Evolutionary conservation across 306 rosid genomes (phyloP).

Genomic region (Notholithocarpus densiflorus): DNA sequence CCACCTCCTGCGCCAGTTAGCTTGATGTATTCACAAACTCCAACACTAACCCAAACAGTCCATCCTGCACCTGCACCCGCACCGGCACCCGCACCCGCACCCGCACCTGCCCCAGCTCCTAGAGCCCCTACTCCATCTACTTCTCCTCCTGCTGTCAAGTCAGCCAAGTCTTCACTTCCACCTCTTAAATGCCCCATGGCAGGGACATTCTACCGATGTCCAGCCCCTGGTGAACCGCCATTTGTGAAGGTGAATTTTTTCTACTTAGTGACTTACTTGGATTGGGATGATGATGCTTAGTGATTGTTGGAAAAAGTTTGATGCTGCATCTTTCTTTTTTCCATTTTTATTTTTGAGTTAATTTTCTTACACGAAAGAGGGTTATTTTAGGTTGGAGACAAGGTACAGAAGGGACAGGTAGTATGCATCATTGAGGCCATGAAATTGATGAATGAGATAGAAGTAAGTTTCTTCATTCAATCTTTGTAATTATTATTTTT

Average conservation of each 20-base stretch:
- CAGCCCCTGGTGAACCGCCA: conserved; percentile 69
- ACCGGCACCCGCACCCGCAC: conserved; percentile 25
- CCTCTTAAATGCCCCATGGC: conserved; percentile 76
- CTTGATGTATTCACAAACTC: conserved; percentile 30
- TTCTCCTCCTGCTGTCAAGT: conserved; percentile 41
- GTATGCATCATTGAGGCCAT: conserved; percentile 80
- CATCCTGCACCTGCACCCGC: conserved; percentile 19
- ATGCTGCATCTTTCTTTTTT: background rate
- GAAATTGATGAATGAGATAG: conserved; percentile 89
- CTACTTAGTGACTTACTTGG: conserved; percentile 8
- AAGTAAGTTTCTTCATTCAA: conserved; percentile 43
- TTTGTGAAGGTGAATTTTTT: conserved; percentile 63
- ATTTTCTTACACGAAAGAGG: conserved; percentile 12
- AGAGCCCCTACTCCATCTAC: conserved; percentile 31
- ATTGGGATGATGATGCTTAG: background rate
- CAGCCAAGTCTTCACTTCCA: conserved; percentile 51
- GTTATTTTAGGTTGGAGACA: conserved; percentile 67
- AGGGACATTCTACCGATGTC: conserved; percentile 71
- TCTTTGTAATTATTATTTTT: background rate
- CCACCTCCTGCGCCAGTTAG: conserved; percentile 43
- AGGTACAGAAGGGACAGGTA: conserved; percentile 73
- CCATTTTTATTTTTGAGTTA: background rate
- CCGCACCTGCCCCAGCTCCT: conserved; percentile 23
- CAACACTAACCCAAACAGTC: conserved; percentile 10
- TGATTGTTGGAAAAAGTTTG: background rate